Evolutionary conservation across 2,329 filamentous ascomycete species (phyloP).

Genomic region (Colletotrichum aenigma): DNA sequence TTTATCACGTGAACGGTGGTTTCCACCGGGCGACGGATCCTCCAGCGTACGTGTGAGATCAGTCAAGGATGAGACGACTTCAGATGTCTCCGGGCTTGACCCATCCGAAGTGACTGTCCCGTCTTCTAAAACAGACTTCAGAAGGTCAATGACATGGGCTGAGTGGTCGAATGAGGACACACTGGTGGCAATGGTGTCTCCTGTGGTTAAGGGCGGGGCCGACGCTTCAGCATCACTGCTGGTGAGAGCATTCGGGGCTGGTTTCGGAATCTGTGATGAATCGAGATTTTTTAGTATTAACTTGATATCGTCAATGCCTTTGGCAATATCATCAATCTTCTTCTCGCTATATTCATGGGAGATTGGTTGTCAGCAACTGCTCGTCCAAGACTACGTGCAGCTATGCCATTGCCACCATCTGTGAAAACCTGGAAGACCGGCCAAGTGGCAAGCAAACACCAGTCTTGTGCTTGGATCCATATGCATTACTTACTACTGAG

Average conservation of each 20-base stretch:
- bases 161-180: conserved; percentile 33
- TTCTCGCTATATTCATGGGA: not conserved
- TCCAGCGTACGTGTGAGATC: not conserved
- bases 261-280: not conserved
- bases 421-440: not conserved
- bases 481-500: conserved; percentile 34
- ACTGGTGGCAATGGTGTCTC: not conserved
- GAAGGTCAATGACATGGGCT: conserved; percentile 34
- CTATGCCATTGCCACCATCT: not conserved
- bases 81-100: not conserved
- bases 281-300: not conserved
- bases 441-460: not conserved
- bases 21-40: not conserved
- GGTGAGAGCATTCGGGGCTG: too few species aligned
- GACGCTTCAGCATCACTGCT: not conserved
- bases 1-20: too few species aligned
- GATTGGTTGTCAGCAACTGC: not conserved
- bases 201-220: too few species aligned
- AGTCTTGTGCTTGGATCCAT: not conserved
- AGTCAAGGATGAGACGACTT: not conserved
- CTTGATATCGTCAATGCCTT: not conserved
- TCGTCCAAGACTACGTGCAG: not conserved
- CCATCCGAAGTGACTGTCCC: not conserved
- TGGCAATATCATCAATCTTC: not conserved
- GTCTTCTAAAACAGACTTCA: conserved; percentile 23